phyloP scores from a whole-genome alignment of 441 rosid species.

The Pelargonium fulgidum region DNA sequence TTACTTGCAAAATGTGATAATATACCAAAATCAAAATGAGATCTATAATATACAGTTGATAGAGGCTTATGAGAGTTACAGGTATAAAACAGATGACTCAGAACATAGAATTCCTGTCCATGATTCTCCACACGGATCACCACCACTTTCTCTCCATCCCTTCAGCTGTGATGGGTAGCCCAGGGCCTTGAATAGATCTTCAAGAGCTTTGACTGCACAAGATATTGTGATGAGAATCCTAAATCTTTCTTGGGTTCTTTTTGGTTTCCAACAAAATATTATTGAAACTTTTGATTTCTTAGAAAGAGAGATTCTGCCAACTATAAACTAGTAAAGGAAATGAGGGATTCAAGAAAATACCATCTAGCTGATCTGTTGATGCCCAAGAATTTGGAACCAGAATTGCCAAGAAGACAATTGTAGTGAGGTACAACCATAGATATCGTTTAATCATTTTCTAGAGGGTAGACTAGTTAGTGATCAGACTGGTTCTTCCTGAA shows the following conservation, averaged over 20 bases:
- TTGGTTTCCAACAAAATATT: background rate
- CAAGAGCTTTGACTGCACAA: slow-evolving; percentile 12
- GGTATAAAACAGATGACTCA: slow-evolving; percentile 17
- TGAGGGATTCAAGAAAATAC: slow-evolving; percentile 29
- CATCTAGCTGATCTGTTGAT: slow-evolving; percentile 58
- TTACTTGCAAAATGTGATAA: background rate
- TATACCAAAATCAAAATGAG: background rate
- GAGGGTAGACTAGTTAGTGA: slow-evolving; percentile 6
- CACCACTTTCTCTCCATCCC: slow-evolving; percentile 10
- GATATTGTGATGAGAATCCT: no score
- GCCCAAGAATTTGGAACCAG: slow-evolving; percentile 39
- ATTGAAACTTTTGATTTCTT: background rate
- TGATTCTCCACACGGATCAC: slow-evolving; percentile 12
- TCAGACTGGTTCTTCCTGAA: slow-evolving; percentile 16
- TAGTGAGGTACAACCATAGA: slow-evolving; percentile 20
- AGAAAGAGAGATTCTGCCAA: background rate
- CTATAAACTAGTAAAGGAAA: background rate
- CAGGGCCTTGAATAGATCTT: slow-evolving; percentile 10
- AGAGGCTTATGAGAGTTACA: slow-evolving; percentile 37
- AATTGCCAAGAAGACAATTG: slow-evolving; percentile 30
- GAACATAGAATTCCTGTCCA: slow-evolving; percentile 10
- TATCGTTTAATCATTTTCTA: slow-evolving; percentile 31
- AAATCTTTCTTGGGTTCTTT: background rate
- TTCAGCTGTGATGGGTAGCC: slow-evolving; percentile 11
- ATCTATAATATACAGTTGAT: background rate